These are phyloP conservation scores for Nakaseomyces delphensis DNA, from an alignment of 1,139 yeast genomes.

Conservation along the genomic window DNA sequence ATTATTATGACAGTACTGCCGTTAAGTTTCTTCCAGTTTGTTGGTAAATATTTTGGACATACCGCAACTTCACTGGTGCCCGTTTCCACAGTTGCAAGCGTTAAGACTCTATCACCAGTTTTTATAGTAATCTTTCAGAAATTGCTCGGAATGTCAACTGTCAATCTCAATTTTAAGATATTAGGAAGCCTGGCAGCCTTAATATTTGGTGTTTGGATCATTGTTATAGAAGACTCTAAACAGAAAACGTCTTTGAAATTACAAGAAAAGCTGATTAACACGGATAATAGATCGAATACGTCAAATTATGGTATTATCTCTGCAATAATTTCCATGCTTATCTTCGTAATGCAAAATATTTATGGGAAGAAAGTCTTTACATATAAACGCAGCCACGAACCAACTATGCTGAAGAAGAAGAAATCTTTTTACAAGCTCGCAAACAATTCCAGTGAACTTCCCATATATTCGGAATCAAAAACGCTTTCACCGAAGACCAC, in stretches of 20 bases:
- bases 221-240: slow-evolving; percentile 26
- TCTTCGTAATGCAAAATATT: slow-evolving; percentile 86
- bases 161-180: slow-evolving; percentile 63
- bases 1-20: slow-evolving; percentile 71
- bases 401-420: not conserved
- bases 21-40: slow-evolving; percentile 84
- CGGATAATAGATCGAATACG: slow-evolving; percentile 22
- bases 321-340: slow-evolving; percentile 74
- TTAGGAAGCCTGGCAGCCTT: slow-evolving; percentile 51
- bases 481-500: slow-evolving; percentile 11
- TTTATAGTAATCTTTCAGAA: slow-evolving; percentile 75
- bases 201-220: slow-evolving; percentile 33
- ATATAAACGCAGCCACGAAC: slow-evolving; percentile 28
- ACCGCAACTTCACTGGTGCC: slow-evolving; percentile 87
- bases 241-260: slow-evolving; percentile 5
- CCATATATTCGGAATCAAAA: slow-evolving; percentile 5
- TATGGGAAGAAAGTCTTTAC: slow-evolving; percentile 84
- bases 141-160: slow-evolving; percentile 43
- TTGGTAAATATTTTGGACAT: slow-evolving; percentile 86
- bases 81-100: slow-evolving; percentile 87
- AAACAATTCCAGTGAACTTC: slow-evolving; percentile 5
- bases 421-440: slow-evolving; percentile 5
- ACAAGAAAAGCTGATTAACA: not conserved
- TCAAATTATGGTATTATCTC: slow-evolving; percentile 61
- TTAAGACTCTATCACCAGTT: slow-evolving; percentile 84